Conservation (phyloP, 192 early-diverging fungal species). For the Pilaira anomala region DNA sequence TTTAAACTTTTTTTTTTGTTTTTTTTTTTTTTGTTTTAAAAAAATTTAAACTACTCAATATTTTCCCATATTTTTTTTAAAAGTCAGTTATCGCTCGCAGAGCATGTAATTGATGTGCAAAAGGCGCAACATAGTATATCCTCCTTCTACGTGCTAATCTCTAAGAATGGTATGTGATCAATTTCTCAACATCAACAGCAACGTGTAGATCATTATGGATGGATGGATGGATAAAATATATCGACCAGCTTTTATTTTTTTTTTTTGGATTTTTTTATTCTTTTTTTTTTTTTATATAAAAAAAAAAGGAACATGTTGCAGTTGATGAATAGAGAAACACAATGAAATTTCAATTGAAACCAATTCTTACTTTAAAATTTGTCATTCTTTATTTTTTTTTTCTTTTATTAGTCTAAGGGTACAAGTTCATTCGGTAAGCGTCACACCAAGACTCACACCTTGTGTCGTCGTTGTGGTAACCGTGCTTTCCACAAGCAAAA, state of each 20-base stretch:
- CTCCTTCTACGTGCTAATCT: constrained; percentile 7
- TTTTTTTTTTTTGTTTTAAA: too few relatives aligned
- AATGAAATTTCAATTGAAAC: background rate
- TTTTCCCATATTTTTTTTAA: too few relatives aligned
- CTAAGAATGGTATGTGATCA: constrained; percentile 5
- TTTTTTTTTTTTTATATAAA: too few relatives aligned
- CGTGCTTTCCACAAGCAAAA: constrained; percentile 99
- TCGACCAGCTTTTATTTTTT: background rate
- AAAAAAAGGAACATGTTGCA: background rate
- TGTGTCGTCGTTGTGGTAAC: constrained; percentile 95
- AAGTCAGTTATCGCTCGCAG: too few relatives aligned
- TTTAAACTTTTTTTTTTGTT: too few relatives aligned
- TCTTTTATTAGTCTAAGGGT: constrained; percentile 83
- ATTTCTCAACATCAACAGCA: background rate
- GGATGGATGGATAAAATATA: background rate
- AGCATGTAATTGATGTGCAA: too few relatives aligned
- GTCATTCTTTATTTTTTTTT: background rate
- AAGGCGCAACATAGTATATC: background rate
- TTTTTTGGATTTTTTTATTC: too few relatives aligned
- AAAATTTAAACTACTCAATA: too few relatives aligned
- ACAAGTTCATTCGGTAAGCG: constrained; percentile 98
- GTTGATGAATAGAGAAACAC: background rate
- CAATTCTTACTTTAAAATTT: too few relatives aligned
- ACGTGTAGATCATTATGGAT: background rate
- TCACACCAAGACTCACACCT: constrained; percentile 98